phyloP scores from a whole-genome alignment of 2,329 filamentous ascomycete genomes.

The Colletotrichum sidae region DNA sequence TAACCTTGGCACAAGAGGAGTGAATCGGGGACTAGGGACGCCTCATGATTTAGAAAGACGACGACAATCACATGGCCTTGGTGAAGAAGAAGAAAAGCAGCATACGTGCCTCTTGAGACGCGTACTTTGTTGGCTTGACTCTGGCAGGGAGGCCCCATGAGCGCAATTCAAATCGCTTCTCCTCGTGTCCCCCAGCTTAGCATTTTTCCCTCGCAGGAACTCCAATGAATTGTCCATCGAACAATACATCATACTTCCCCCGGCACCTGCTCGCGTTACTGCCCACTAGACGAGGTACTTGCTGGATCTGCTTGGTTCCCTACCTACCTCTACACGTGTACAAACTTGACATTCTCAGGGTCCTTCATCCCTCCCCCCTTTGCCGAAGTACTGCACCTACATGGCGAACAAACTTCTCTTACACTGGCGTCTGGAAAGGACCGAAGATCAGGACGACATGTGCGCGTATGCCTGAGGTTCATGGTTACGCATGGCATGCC shows the following conservation, averaged over 20 bases:
- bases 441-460: constrained; percentile 7
- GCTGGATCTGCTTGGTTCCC: constrained; percentile 3
- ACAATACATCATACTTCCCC: too few relatives aligned
- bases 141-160: not conserved
- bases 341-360: constrained; percentile 22
- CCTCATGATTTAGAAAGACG: constrained; percentile 4
- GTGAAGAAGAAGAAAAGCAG: not conserved
- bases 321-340: constrained; percentile 5
- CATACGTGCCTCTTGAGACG: not conserved
- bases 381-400: constrained; percentile 23
- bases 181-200: constrained; percentile 3
- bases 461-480: constrained; percentile 20
- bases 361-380: constrained; percentile 22
- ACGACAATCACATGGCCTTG: constrained; percentile 21
- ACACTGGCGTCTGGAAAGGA: constrained; percentile 16
- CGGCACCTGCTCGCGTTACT: too few relatives aligned
- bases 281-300: not conserved
- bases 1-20: not conserved
- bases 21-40: not conserved
- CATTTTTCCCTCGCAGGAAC: constrained; percentile 7
- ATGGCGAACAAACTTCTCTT: constrained; percentile 14
- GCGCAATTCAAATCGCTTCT: not conserved
- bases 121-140: constrained; percentile 4
- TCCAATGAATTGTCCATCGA: constrained; percentile 10
- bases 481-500: constrained; percentile 11